Conservation (phyloP, 768 basidiomycete species). For the Polyporus arcularius region DNA sequence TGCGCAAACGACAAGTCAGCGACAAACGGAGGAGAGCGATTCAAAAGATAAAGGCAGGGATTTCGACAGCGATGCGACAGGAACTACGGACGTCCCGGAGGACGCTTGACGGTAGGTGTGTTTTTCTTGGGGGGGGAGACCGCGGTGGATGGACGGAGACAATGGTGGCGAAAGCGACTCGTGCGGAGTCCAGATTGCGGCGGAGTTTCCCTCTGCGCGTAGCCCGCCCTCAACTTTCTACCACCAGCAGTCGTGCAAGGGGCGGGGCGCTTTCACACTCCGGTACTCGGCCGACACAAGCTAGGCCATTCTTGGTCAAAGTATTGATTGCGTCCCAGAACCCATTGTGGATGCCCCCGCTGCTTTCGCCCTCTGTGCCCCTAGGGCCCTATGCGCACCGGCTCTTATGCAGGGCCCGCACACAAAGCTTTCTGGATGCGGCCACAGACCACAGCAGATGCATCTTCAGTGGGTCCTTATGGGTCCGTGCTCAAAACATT, state of each 20-base stretch:
- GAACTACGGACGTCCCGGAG: slow-evolving; percentile 28
- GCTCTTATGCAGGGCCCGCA: slow-evolving; percentile 2
- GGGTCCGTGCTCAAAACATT: slow-evolving; percentile 24
- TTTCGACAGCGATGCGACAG: slow-evolving; percentile 35
- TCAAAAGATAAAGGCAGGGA: slow-evolving; percentile 30
- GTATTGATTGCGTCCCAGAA: slow-evolving; percentile 5
- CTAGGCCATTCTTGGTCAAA: slow-evolving; percentile 12
- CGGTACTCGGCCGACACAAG: slow-evolving; percentile 5
- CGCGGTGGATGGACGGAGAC: slow-evolving; percentile 8
- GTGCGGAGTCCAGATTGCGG: slow-evolving; percentile 25
- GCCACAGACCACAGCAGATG: neutral
- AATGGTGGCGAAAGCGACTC: slow-evolving; percentile 9
- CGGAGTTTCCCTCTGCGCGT: slow-evolving; percentile 22
- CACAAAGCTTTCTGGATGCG: neutral
- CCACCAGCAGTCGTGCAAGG: slow-evolving; percentile 11
- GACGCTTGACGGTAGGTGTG: slow-evolving; percentile 21
- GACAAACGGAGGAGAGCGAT: slow-evolving; percentile 36
- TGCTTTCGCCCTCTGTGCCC: neutral
- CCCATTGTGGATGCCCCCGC: slow-evolving; percentile 7
- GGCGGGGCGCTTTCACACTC: slow-evolving; percentile 10
- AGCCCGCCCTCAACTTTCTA: slow-evolving; percentile 1
- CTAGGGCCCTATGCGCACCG: neutral
- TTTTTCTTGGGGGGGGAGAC: slow-evolving; percentile 15
- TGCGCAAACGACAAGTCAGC: slow-evolving; percentile 33
- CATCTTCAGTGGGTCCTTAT: slow-evolving; percentile 31